Evolutionary conservation across 176 grass and related monocot species (phyloP), one percentile per base, ranked within the genome.

Genomic region (Melocanna baccifera): DNA sequence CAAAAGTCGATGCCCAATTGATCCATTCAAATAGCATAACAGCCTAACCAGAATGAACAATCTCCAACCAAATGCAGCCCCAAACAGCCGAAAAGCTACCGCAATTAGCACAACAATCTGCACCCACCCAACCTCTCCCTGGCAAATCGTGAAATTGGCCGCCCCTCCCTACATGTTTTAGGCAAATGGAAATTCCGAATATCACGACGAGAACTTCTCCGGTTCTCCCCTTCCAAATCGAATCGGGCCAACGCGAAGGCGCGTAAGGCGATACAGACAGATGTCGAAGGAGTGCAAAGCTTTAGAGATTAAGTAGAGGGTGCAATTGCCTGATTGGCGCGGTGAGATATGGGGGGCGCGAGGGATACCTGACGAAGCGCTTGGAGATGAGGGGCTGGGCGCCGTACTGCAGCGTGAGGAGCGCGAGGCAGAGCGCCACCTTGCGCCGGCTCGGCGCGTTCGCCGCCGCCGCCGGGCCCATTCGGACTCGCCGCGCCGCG

Each of bases 361-460:
- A 6, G 61, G 5, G 61, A 63, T 90, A 95, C 96, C 96, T 76
- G 89, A 94, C 88, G 67, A 83, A 96, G 81, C 93, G 93, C 76
- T 99, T 99, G 88, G 93, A 96, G 84, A 99, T 78, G n/a, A 99
- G 93, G 46, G 96, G 93, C 91, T 99, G 96, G 26, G 93, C 81
- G 77, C 96, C 91, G 89, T 98, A 92, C 91, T 98, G 96, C 56
- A 98, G 88, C 52, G 96, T 94, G 65, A 98, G 93, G 36, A 94
- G 93, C 30, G 76, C 45, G 13, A 96, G 91, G 80, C 87, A 96
- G 51, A 95, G 89, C 91, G 86, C 92, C 26, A 98, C 93, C 87
- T 81, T 94, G 47, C 67, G 87, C 76, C 68, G 80, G 74, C 79
- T 88, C 19, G 88, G 85, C 59, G 55, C 41, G n/a, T n/a, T 64